Percentiles rank a stretch among this genome's conserved stretches.
Evolutionary conservation across 2,329 filamentous ascomycete species (phyloP).

Genomic region (Shiraia sp.): DNA sequence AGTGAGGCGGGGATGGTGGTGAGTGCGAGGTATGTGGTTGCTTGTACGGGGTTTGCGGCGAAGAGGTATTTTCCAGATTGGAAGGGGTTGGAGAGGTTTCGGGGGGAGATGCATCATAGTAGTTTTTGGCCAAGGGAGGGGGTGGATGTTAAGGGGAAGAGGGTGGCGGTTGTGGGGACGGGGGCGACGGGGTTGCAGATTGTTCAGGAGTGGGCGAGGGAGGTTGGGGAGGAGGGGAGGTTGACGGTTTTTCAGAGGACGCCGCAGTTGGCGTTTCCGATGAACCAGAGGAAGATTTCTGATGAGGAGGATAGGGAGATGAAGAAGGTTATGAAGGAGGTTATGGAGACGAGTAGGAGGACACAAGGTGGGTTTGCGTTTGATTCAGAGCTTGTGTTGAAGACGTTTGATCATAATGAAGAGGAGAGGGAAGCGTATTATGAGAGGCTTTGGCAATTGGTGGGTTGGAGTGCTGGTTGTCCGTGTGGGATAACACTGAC

Average conservation of each 20-base stretch:
- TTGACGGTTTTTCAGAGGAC: conserved; percentile 66
- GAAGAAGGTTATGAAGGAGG: conserved; percentile 38
- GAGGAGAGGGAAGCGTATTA: conserved; percentile 45
- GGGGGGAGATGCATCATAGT: conserved; percentile 60
- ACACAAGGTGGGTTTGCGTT: conserved; percentile 2
- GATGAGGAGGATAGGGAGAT: conserved; percentile 10
- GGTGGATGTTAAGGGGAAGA: conserved; percentile 59
- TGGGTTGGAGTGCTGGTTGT: conserved; percentile 32
- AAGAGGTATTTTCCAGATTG: conserved; percentile 61
- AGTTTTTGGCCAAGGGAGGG: conserved; percentile 60
- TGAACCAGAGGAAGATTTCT: conserved; percentile 8
- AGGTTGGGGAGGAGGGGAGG: conserved; percentile 48
- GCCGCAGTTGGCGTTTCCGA: conserved; percentile 42
- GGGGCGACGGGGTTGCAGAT: conserved; percentile 66
- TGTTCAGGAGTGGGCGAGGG: conserved; percentile 59
- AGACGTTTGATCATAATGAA: conserved; percentile 49
- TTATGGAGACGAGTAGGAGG: conserved; percentile 6
- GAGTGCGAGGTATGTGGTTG: conserved; percentile 54
- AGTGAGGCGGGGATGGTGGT: conserved; percentile 52
- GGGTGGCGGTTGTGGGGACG: conserved; percentile 63
- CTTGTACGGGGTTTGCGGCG: conserved; percentile 58
- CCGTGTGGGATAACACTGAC: background rate
- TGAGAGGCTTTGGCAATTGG: conserved; percentile 42
- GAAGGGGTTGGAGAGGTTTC: conserved; percentile 60
- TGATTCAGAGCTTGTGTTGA: conserved; percentile 45